Conservation (phyloP, 106 monocot genomes). For the Dendrobium chrysotoxum region DNA sequence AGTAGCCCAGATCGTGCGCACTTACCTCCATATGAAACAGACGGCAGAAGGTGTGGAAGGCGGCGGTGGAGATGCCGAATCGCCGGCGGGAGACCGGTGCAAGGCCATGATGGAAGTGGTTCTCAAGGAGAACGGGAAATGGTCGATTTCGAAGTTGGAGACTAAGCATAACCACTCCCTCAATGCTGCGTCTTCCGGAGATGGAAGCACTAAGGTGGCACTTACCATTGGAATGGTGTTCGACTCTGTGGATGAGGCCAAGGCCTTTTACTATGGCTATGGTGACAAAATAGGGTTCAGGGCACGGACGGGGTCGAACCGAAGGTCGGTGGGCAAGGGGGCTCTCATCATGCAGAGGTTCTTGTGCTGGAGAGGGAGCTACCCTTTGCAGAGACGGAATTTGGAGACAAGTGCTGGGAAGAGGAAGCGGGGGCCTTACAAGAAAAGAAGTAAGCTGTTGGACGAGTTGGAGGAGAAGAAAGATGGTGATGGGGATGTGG, state of each 20-base stretch:
- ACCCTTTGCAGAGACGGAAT: conserved; percentile 9
- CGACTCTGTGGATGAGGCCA: conserved; percentile 44
- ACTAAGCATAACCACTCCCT: conserved; percentile 39
- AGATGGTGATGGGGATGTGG: conserved; percentile 8
- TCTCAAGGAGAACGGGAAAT: conserved; percentile 27
- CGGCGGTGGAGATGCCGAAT: not conserved
- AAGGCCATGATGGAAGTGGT: conserved; percentile 56
- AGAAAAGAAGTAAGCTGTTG: not conserved
- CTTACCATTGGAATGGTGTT: conserved; percentile 37
- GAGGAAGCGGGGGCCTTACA: conserved; percentile 6
- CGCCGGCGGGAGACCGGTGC: conserved; percentile 19
- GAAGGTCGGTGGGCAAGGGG: conserved; percentile 30
- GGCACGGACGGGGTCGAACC: conserved; percentile 39
- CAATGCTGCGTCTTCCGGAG: not conserved
- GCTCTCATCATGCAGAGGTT: conserved; percentile 53
- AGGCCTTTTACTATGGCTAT: conserved; percentile 31
- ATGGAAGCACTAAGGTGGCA: no score
- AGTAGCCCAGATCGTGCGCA: conserved; percentile 38
- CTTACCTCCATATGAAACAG: conserved; percentile 17
- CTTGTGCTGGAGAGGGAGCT: conserved; percentile 39
- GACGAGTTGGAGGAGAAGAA: not conserved
- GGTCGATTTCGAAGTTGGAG: conserved; percentile 46
- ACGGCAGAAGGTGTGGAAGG: not conserved
- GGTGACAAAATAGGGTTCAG: conserved; percentile 31
- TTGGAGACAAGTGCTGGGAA: not conserved